A percentile compares a stretch with the other conserved stretches of the same genome.
Conservation (phyloP, 2,329 filamentous ascomycete genomes). For the Monosporascus cannonballus region DNA sequence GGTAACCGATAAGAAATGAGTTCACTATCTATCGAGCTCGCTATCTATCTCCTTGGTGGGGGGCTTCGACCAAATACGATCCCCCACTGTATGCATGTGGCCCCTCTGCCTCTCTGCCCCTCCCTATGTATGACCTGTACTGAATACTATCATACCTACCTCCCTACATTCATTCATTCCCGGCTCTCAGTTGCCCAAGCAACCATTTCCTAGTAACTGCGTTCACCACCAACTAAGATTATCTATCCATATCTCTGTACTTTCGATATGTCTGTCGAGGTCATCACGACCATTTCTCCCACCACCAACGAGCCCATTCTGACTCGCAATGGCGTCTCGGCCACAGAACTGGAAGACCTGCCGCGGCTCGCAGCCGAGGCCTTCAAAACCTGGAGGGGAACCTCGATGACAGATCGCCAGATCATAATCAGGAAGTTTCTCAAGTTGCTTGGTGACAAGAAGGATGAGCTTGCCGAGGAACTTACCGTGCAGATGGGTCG, state of each 20-base stretch:
- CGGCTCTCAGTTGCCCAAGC: too few species aligned
- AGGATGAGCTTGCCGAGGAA: constrained; percentile 77
- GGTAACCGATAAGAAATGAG: background rate
- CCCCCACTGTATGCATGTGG: background rate
- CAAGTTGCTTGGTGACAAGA: constrained; percentile 59
- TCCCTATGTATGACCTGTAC: too few species aligned
- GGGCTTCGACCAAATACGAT: too few species aligned
- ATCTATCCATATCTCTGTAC: background rate
- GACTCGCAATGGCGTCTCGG: constrained; percentile 68
- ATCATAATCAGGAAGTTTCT: constrained; percentile 76
- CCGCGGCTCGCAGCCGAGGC: constrained; percentile 66
- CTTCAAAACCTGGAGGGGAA: constrained; percentile 72
- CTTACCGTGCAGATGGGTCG: constrained; percentile 93
- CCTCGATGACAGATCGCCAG: constrained; percentile 68
- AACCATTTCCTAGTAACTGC: background rate
- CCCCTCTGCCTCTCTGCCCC: background rate
- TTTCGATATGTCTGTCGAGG: constrained; percentile 54
- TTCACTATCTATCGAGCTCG: too few species aligned
- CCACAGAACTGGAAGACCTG: constrained; percentile 64
- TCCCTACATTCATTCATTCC: background rate
- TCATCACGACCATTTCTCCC: constrained; percentile 77
- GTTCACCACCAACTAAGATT: too few species aligned
- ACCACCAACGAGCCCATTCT: constrained; percentile 80
- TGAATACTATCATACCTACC: too few species aligned
- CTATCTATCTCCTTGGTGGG: background rate